Base-by-base conservation (phyloP, 2,329 filamentous ascomycete genomes). In the Beauveria brongniartii region DNA sequence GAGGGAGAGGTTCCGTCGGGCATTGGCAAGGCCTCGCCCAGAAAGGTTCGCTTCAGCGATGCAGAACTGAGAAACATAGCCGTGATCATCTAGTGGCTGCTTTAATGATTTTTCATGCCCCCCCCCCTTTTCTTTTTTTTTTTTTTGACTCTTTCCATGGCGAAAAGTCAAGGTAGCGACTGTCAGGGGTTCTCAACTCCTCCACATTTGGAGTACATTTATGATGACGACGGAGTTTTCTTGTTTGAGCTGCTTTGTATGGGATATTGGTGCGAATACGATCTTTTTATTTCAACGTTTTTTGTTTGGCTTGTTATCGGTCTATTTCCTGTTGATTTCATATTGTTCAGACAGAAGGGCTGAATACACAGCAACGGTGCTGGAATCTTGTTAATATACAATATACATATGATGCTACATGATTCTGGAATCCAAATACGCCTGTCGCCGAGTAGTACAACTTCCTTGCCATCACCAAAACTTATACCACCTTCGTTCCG, bases 401-500 rank as follows among this genome's bases (percentile, higher is more conserved):
- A 61, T 61, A 44, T 61, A 61, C 58, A 55, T 24, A 28, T 61
- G 48, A 48, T 55, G 10, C 48, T 55, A 61, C 58, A 61, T 54
- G 30, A 24, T 43, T 18, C 12, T 44, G 7, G n/a, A 37, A 52
- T 37, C 44, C 34, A 51, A 56, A 61, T 55, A 37, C 34, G 20
- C 37, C 37, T 26, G 5, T 54, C 9, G n/a, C 18, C 20, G 18
- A 37, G 18, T 40, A 44, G 24, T 43, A 60, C 28, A 53, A 30
- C 18, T 40, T 44, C 43, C 12, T 37, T 16, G 14, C 51, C 57
- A 14, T 68, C 66, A 85, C 82, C 82, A 85, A 62, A 84, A 75
- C 70, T 76, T 82, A 70, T 82, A 85, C 82, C 82, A 84, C 26
- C 76, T 70, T 68, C 71, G 78, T 55, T 72, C 72, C 50, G 71